Base-by-base conservation (phyloP, 2,329 filamentous ascomycete genomes). In the Dactylonectria estremocensis region DNA sequence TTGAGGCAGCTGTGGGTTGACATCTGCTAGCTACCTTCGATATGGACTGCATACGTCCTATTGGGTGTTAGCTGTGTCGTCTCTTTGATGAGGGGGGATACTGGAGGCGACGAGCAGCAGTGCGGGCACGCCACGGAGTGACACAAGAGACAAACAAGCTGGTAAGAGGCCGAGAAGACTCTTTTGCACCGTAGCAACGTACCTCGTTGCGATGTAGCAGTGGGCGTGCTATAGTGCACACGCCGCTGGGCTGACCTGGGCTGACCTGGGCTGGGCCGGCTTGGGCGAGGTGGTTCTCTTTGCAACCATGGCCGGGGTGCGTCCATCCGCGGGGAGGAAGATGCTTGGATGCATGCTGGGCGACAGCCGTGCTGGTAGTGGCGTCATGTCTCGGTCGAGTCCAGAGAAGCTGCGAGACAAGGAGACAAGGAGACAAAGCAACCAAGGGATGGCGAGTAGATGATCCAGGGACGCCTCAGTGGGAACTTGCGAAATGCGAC, bases 401-500 rank as follows among this genome's bases (percentile, higher is more conserved):
- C 49, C 37, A 64, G 52, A 56, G 59, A 54, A 18, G 2, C 48
- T 59, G 48, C 55, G 48, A 64, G 62, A 64, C 61, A 61, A 35
- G 58, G 56, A 59, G 62, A 64, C 61, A 61, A 35, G 58, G 56
- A 55, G 50, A 54, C 59, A 48, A 49, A 64, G 59, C 50, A 57
- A 58, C 46, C 43, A 28, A 68, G 61, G 55, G 60, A 59, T 65
- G 58, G 58, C 56, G 68, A 64, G 69, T 72, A 58, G 56, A 52
- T 55, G 59, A 63, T 7, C 40, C 40, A 43, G 40, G 60, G 45
- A 45, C 50, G 69, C 35, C 28, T 64, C 20, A 69, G 58, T 69
- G 62, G 66, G 66, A 66, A 59, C 40, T 43, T 69, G 62, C 64
- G 50, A 35, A 61, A n/a, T 54, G 55, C 65, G 60, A 72, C 62